phyloP scores from a whole-genome alignment of 2,329 filamentous ascomycete genomes.

The Cordyceps cicadae region DNA sequence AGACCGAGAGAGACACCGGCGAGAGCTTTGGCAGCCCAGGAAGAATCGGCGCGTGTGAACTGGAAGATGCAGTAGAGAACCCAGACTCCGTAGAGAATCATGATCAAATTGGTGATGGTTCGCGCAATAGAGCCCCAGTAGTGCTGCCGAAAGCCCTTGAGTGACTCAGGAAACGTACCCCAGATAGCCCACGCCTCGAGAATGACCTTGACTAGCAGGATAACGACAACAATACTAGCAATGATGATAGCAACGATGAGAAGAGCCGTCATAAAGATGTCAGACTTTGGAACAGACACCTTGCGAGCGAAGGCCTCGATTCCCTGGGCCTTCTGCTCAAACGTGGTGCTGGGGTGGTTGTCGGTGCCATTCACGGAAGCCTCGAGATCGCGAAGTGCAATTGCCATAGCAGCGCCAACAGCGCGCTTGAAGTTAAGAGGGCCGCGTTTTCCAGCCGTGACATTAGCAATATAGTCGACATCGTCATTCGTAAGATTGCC shows the following conservation, averaged over 20 bases:
- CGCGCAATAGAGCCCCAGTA: conserved; percentile 92
- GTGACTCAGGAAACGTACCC: conserved; percentile 70
- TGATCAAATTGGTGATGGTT: conserved; percentile 80
- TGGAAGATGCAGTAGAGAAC: conserved; percentile 94
- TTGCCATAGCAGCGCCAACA: conserved; percentile 33
- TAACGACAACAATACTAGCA: conserved; percentile 72
- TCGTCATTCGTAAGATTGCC: conserved; percentile 79
- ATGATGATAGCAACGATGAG: conserved; percentile 83
- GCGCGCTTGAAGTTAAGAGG: conserved; percentile 47
- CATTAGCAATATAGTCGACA: conserved; percentile 64
- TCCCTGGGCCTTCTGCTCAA: conserved; percentile 55
- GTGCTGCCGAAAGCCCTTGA: conserved; percentile 82
- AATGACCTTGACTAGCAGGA: conserved; percentile 83
- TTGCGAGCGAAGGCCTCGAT: conserved; percentile 79
- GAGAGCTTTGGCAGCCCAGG: conserved; percentile 76
- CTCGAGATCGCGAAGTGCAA: conserved; percentile 46
- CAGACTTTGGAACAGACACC: conserved; percentile 74
- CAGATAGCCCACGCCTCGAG: conserved; percentile 89
- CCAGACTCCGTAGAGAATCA: conserved; percentile 91
- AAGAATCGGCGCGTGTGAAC: conserved; percentile 81
- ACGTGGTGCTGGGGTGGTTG: conserved; percentile 20
- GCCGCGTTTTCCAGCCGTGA: conserved; percentile 54
- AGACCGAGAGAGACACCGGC: conserved; percentile 71
- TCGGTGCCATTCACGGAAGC: conserved; percentile 35
- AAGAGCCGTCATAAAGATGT: conserved; percentile 94